Base-by-base conservation (phyloP, 73 alveolate species). In the Blepharisma japonicum region DNA sequence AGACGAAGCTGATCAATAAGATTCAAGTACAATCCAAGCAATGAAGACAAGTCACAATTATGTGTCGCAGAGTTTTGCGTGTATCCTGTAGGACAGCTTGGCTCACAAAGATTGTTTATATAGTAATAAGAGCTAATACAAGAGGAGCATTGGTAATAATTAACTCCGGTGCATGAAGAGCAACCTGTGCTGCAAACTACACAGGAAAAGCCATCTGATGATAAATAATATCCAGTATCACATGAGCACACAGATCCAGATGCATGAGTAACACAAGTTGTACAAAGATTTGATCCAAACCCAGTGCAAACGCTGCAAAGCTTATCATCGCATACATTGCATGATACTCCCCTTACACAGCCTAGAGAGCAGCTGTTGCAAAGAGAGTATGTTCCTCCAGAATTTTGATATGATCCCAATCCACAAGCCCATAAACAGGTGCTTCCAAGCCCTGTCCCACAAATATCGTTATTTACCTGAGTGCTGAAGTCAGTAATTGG, bases 211-310 rank as follows among this genome's bases (percentile, higher is more conserved):
- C 42, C 42, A 32, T 32, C 42, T 32, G 42, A 32, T 32, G 42
- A 32, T 32, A 32, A 32, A 61, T 0, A 61, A 61, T 18, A 61
- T 9, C 39, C 47, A 5, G 14, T 39, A 32, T 32, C 42, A 5
- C 74, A 61, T 25, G 14, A 14, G 23, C 74, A 61, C 18, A 39
- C 47, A 20, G 39, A n/a, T 25, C 74, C 74, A 61, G 74, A 61
- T 8, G 74, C 74, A 18, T 25, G 18, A 61, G 14, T 39, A 0
- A 61, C 46, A 25, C 74, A 61, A 8, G 14, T 11, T 14, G 23
- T 14, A 5, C 74, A 61, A 61, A 39, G 18, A 14, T n/a, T 18
- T 18, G 74, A 1, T 8, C 23, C 74, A 61, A 61, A 61, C 11
- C 50, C 14, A 20, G 38, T 25, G 46, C 74, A 61, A 20, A 18